Evolutionary conservation across 1,139 yeast species (phyloP), one percentile per base, ranked within the genome.

Genomic region (Saccharomyces pastorianus): DNA sequence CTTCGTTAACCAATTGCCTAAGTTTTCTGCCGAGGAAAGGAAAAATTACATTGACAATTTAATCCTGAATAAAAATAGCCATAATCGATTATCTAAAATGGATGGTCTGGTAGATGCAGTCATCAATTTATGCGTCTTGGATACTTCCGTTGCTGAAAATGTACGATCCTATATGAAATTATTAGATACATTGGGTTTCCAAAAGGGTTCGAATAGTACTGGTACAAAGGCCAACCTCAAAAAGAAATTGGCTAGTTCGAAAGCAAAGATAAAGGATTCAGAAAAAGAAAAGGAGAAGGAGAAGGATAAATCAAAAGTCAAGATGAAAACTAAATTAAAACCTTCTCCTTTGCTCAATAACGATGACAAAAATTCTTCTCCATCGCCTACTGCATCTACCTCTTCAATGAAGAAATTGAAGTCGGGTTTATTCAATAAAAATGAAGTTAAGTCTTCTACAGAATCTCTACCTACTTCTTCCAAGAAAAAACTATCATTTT

Each of bases 401-500:
- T 17, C 44, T 38, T 38, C 44, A 9, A 5, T 20, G 20, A 38
- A 38, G 13, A 38, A 38, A 38, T 9, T 38, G 25, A 38, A 38
- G 11, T 38, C 44, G 13, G 44, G 44, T n/a, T 17, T 38, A 20
- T 38, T 38, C 25, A 20, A 38, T 38, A 38, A 38, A 9, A n/a
- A 23, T 27, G 48, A 17, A 14, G 48, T 6, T 14, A 46, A 46
- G 11, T 47, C 49, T 5, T 47, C 49, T 5, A 17, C n/a, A 28
- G 27, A 28, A 20, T n/a, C 49, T 9, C 47, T 51, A 17, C 61
- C 56, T 20, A 7, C 44, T 14, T 38, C 44, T 38, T 38, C 59
- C 11, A 65, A 65, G 54, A 68, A 68, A 53, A 67, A 67, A 55
- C 66, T 68, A 27, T 66, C 71, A n/a, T 68, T 68, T 51, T 64